Base-by-base conservation (phyloP, 164 flowering plant genomes). In the Aristolochia fimbriata region DNA sequence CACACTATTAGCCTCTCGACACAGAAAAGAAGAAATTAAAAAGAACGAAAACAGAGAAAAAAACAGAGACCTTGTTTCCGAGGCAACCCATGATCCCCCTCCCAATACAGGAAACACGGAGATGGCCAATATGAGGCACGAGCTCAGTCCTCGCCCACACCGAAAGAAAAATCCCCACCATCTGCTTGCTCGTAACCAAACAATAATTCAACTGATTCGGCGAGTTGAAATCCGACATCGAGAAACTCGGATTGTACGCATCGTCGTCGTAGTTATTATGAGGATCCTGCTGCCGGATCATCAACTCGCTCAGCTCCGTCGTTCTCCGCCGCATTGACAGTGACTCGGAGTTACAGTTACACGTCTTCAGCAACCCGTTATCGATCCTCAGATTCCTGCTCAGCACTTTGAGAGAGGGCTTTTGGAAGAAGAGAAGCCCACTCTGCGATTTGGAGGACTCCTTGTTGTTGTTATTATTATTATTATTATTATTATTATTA, bases 81-180 rank as follows among this genome's bases (percentile, higher is more conserved):
- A 94, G 80, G 73, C 72, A 74, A 16, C 96, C 93, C 97, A 94
- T 81, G 55, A 94, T 83, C 59, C 99, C 99, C 76, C 88, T 79
- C 20, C 99, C 96, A 17, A 86, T 62, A 25, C 74, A 59, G 21
- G 83, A 77, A 21, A 85, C 65, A 66, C 96, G 80, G 15, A 94
- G 84, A 73, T 90, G 96, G 15, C 82, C 87, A 68, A 91, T 73
- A 56, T 93, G 79, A 24, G 75, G 83, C 19, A 86, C 81, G 48
- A 91, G 66, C 58, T 91, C 96, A 16, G 65, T 77, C 46, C 85
- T 64, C 45, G 71, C 95, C 99, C 99, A 94, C 0, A 94, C 76
- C 0, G 97, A 71, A 0, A 94, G 76, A 62, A 91, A 94, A 24
- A 94, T 59, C 7, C 99, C 99, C 53, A 94, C 99, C 99, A 94